Evolutionary conservation across 1,139 yeast species (phyloP), one percentile per base, ranked within the genome.

Genomic region (Scheffersomyces lignicola): DNA sequence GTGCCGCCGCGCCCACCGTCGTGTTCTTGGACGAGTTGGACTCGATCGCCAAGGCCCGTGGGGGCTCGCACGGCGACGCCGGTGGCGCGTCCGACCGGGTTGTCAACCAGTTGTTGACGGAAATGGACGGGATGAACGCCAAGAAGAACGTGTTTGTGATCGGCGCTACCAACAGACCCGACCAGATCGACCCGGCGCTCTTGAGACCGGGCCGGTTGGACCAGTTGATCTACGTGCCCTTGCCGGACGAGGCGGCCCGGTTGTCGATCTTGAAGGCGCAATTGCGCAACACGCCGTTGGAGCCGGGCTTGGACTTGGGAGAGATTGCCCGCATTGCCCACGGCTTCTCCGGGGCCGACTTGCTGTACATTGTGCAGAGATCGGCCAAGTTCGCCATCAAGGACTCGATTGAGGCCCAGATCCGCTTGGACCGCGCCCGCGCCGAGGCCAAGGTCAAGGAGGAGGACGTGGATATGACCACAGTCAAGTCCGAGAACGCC

Each of bases 101-200:
- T 47, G 98, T 94, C 40, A 92, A 92, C 70, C 98, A 92, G 72
- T 80, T 92, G 58, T 80, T 92, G 62, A 94, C 98, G 8, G 98
- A 92, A 71, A 92, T 92, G 98, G 98, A 92, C 65, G 99, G 99
- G 78, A 90, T 94, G 97, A 92, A 92, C 59, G 96, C 97, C 49
- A 92, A 92, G 75, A 92, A 94, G 81, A 92, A 92, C 57, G 98
- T 92, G 31, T 92, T 94, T 57, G 97, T 92, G 39, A 88, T 92
- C 69, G 99, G 98, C 67, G 99, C 99, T 32, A 92, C 99, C 41
- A 92, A 92, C 68, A 83, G 98, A 75, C 98, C 98, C 28, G 97
- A 90, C 63, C 97, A 92, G 71, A 92, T 92, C 51, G 99, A 92
- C 60, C 97, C 98, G 18, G 99, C 99, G 25, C 79, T 92, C 55